phyloP scores from a whole-genome alignment of 169 alveolate species.

The Cryptosporidium ryanae region DNA sequence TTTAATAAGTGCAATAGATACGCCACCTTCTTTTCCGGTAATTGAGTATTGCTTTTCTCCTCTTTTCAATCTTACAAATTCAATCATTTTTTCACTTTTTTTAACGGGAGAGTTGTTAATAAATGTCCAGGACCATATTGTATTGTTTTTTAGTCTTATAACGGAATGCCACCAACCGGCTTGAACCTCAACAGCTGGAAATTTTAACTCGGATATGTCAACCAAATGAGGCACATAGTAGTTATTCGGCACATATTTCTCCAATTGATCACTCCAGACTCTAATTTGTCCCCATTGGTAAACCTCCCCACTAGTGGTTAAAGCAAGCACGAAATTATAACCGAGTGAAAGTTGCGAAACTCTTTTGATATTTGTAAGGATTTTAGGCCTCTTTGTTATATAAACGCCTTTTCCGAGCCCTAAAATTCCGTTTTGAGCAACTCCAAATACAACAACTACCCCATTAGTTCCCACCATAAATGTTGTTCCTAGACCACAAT shows the following conservation, averaged over 20 bases:
- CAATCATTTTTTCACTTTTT: slow-evolving; percentile 1
- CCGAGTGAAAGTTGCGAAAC: slow-evolving; percentile 55
- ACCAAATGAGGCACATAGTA: slow-evolving; percentile 37
- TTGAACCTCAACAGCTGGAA: slow-evolving; percentile 53
- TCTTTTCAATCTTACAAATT: not conserved
- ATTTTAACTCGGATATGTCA: slow-evolving; percentile 3
- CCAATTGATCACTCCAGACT: slow-evolving; percentile 51
- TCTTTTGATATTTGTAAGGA: slow-evolving; percentile 37
- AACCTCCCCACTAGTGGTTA: slow-evolving; percentile 60
- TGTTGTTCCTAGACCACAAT: slow-evolving; percentile 69
- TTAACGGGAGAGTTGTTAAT: not conserved
- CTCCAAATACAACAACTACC: slow-evolving; percentile 51
- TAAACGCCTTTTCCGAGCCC: slow-evolving; percentile 71
- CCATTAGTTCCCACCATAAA: slow-evolving; percentile 63
- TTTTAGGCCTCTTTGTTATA: slow-evolving; percentile 62
- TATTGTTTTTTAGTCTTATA: slow-evolving; percentile 31
- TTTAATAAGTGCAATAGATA: not conserved
- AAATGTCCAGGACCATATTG: slow-evolving; percentile 62
- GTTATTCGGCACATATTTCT: slow-evolving; percentile 14
- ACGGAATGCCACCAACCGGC: slow-evolving; percentile 76
- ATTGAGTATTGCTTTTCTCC: not conserved
- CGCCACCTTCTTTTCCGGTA: not conserved
- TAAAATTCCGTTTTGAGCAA: slow-evolving; percentile 58
- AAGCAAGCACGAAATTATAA: slow-evolving; percentile 51
- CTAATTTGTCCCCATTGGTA: slow-evolving; percentile 73